Percentiles rank a stretch among this genome's conserved stretches.
Evolutionary conservation across 2,329 filamentous ascomycete genomes (phyloP).

Genomic region (Zelopaecilomyces penicillatus): DNA sequence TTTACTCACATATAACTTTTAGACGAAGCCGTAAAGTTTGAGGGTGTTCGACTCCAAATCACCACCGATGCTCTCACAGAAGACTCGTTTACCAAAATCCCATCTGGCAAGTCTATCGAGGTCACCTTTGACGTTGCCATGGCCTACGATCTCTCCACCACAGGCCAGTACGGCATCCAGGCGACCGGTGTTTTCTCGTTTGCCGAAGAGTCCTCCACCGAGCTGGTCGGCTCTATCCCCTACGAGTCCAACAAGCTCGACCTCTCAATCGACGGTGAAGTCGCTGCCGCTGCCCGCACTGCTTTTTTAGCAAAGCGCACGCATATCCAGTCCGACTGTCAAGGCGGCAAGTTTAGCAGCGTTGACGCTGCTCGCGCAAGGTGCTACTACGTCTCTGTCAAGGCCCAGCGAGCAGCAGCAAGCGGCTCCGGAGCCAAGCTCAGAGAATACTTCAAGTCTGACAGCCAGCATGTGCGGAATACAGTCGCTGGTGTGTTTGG

Average conservation of each 20-base stretch:
- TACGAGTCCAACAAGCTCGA: slow-evolving; percentile 49
- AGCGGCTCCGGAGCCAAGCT: slow-evolving; percentile 23
- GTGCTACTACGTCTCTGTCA: slow-evolving; percentile 30
- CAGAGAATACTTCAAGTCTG: slow-evolving; percentile 51
- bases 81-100: slow-evolving; percentile 38
- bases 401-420: slow-evolving; percentile 14
- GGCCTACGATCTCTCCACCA: slow-evolving; percentile 37
- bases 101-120: slow-evolving; percentile 36
- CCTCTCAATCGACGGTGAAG: slow-evolving; percentile 45
- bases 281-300: slow-evolving; percentile 40
- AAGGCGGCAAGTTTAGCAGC: slow-evolving; percentile 30
- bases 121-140: slow-evolving; percentile 42
- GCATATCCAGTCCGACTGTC: slow-evolving; percentile 41
- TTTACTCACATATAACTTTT: no score
- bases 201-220: slow-evolving; percentile 38
- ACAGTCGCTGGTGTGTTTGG: slow-evolving; percentile 26
- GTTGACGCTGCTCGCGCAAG: slow-evolving; percentile 39
- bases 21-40: background rate
- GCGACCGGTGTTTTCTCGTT: slow-evolving; percentile 45
- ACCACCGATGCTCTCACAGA: slow-evolving; percentile 31
- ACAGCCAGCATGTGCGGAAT: slow-evolving; percentile 28
- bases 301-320: slow-evolving; percentile 41
- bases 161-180: slow-evolving; percentile 44
- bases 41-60: slow-evolving; percentile 40
- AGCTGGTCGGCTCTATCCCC: slow-evolving; percentile 40